phyloP scores from a whole-genome alignment of 1,284 basidiomycete genomes.

The Polyporus tsugae region DNA sequence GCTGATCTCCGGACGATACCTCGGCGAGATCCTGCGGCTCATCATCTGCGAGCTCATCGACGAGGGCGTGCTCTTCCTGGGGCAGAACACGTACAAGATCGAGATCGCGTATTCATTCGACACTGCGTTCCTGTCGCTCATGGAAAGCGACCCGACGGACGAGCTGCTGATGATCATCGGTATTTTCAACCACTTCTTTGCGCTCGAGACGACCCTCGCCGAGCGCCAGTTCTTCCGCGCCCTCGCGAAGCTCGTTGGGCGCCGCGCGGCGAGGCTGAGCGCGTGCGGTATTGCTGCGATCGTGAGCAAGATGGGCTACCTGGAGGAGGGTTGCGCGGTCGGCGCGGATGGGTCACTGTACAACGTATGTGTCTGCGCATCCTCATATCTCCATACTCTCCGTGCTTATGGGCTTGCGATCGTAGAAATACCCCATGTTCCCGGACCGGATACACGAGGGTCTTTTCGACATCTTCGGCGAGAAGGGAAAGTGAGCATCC shows the following conservation, averaged over 20 bases:
- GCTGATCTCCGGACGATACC: conserved; percentile 97
- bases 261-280: conserved; percentile 87
- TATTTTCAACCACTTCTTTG: conserved; percentile 96
- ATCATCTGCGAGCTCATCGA: conserved; percentile 97
- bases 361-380: conserved; percentile 66
- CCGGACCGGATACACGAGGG: conserved; percentile 91
- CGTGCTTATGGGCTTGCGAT: background rate
- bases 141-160: conserved; percentile 99
- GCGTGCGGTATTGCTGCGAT: conserved; percentile 96
- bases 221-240: conserved; percentile 96
- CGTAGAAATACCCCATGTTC: conserved; percentile 95
- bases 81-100: conserved; percentile 98
- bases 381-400: background rate
- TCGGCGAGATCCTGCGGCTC: conserved; percentile 95
- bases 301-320: conserved; percentile 90
- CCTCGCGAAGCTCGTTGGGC: conserved; percentile 89
- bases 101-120: conserved; percentile 94
- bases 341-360: conserved; percentile 94
- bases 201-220: conserved; percentile 91
- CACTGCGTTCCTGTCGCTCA: conserved; percentile 95
- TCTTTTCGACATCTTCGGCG: conserved; percentile 91
- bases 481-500: conserved; percentile 81
- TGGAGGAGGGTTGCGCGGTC: conserved; percentile 89
- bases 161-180: conserved; percentile 96
- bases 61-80: conserved; percentile 95